phyloP scores from a whole-genome alignment of 495 filamentous ascomycete genomes.

The Apiosordaria backusii region DNA sequence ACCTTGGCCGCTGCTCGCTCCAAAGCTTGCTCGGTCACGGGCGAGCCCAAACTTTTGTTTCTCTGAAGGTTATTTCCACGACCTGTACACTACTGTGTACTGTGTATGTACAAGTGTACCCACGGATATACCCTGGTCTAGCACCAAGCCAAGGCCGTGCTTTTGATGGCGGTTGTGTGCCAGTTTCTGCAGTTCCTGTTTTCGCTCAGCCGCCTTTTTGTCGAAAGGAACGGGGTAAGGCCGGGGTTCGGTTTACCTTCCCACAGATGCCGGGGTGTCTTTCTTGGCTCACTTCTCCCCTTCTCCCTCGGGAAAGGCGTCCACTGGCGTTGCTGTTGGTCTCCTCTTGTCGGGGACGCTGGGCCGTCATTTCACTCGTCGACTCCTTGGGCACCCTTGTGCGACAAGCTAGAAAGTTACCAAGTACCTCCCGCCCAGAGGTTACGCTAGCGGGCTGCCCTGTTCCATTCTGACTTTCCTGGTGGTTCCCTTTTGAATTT shows the following conservation, averaged over 20 bases:
- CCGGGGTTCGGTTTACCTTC: slow-evolving; percentile 2
- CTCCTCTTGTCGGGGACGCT: neutral
- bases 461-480: slow-evolving; percentile 8
- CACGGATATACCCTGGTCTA: too few species aligned
- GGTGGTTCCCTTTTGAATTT: slow-evolving; percentile 19
- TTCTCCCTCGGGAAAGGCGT: neutral
- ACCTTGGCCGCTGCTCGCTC: neutral
- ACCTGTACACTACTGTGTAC: neutral
- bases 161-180: neutral
- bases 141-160: neutral
- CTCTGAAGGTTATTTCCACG: neutral
- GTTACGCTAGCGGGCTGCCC: neutral
- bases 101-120: neutral
- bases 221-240: neutral
- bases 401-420: neutral
- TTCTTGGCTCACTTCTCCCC: neutral
- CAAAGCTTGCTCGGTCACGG: neutral
- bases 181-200: slow-evolving; percentile 5
- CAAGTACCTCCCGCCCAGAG: slow-evolving; percentile 1
- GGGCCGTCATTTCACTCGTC: neutral
- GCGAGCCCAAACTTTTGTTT: neutral
- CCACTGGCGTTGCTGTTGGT: neutral
- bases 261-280: neutral
- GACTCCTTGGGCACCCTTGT: neutral
- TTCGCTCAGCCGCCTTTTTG: slow-evolving; percentile 1